Evolutionary conservation across 1,139 yeast species (phyloP), one percentile per base, ranked within the genome.

Genomic region (Hemisphaericaspora subhashii): DNA sequence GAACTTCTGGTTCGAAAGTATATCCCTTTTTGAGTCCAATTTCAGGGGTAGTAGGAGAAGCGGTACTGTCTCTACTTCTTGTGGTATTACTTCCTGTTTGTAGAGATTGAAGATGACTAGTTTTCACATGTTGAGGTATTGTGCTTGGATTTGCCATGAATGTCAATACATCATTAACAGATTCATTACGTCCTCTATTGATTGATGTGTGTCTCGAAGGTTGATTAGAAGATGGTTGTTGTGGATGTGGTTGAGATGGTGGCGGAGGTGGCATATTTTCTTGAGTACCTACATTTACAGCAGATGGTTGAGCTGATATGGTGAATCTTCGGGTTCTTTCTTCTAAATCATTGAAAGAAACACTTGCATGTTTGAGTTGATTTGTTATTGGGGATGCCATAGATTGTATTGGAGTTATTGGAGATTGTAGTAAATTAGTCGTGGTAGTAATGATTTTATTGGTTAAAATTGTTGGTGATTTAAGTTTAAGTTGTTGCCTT

Each of bases 321-420:
- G 77, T 72, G 51, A 72, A 71, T 34, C 77, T 50, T 38, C 77
- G 52, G 15, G 69, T 54, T 31, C 69, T 57, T 36, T 72, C 77
- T 31, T 70, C 72, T 39, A 60, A 50, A 36, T 68, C 72, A 26
- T 65, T 58, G 44, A 72, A 72, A 3, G 76, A 69, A 7, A 72
- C 77, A 18, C 65, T 53, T 29, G 54, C 55, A 18, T 48, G 41
- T 31, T 45, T 35, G 4, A 40, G 30, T 4, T 46, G 41, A 11
- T 37, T 15, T 12, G 33, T 33, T 12, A 42, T n/a, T 28, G 33
- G 31, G 11, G 24, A n/a, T 13, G 35, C 18, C 5, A 37, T 24
- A 18, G 42, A 23, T 27, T 35, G 38, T n/a, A 16, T 37, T 28
- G 32, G 25, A 15, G 27, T 33, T 23, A 26, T 32, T 21, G 41